Evolutionary conservation across 1,284 basidiomycete species (phyloP).

Genomic region (Vanrija sp.): DNA sequence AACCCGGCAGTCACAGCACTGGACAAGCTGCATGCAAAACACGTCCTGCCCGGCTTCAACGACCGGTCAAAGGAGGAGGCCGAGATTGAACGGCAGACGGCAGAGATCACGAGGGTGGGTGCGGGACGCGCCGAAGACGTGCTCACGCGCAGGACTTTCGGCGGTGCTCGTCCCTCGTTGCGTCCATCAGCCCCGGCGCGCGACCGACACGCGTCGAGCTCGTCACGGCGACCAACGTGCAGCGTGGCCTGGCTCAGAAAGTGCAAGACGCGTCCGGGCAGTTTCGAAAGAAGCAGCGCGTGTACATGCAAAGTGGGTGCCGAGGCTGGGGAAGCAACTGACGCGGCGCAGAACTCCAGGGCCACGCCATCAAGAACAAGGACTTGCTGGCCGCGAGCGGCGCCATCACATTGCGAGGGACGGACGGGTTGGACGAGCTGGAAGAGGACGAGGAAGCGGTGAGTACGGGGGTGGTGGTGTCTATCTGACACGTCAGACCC

Average conservation of each 20-base stretch:
- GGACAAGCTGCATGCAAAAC: constrained; percentile 92
- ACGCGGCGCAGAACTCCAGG: constrained; percentile 67
- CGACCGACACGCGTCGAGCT: constrained; percentile 54
- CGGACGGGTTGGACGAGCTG: constrained; percentile 71
- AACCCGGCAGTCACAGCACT: constrained; percentile 63
- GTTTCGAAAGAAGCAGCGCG: constrained; percentile 96
- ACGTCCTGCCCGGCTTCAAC: constrained; percentile 90
- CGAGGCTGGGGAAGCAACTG: not conserved
- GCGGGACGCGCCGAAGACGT: not conserved
- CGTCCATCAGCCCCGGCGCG: constrained; percentile 47
- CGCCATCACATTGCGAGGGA: constrained; percentile 71
- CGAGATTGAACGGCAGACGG: constrained; percentile 83
- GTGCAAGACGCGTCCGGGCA: constrained; percentile 86
- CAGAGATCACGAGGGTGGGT: constrained; percentile 77
- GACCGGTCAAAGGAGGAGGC: constrained; percentile 90
- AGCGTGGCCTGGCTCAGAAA: constrained; percentile 88
- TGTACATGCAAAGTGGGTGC: constrained; percentile 91
- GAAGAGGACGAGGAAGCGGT: constrained; percentile 79
- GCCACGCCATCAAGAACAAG: constrained; percentile 90
- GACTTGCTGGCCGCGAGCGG: constrained; percentile 77
- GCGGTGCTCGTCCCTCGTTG: constrained; percentile 72
- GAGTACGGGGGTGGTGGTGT: constrained; percentile 16
- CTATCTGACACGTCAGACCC: not conserved
- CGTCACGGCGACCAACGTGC: constrained; percentile 88
- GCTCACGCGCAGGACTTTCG: constrained; percentile 67